A percentile compares a stretch with the other conserved stretches of the same genome.
phyloP scores from a whole-genome alignment of 2,329 filamentous ascomycete genomes.

The Anthostomella pinea region DNA sequence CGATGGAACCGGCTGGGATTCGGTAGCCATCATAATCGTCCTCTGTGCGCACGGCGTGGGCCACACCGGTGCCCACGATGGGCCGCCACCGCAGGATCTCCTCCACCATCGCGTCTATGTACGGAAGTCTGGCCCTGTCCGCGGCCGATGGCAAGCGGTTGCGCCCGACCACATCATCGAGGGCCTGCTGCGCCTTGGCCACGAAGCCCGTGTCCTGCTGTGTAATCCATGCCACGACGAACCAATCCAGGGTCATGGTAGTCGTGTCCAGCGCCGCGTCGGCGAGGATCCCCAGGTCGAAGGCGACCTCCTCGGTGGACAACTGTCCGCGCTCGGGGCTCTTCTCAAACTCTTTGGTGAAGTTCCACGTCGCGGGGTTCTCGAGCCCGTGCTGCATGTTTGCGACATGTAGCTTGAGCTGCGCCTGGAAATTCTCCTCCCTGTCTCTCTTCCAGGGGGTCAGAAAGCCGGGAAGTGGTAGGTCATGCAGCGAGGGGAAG shows the following conservation, averaged over 20 bases:
- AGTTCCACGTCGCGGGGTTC: conserved; percentile 31
- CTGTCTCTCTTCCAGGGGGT: conserved; percentile 35
- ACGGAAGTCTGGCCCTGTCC: no score
- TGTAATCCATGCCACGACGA: conserved; percentile 31
- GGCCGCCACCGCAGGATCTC: no score
- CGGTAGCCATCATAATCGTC: no score
- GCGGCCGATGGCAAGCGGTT: no score
- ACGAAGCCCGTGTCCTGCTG: conserved; percentile 19
- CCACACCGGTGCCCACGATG: no score
- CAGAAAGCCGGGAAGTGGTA: conserved; percentile 36
- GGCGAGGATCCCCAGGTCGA: conserved; percentile 30
- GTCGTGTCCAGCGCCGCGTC: conserved; percentile 32
- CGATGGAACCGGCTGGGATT: no score
- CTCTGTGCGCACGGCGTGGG: no score
- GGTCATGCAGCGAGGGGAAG: conserved; percentile 39
- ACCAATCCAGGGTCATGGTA: conserved; percentile 29
- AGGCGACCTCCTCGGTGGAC: conserved; percentile 30
- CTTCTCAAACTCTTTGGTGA: conserved; percentile 29
- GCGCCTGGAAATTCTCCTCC: conserved; percentile 27
- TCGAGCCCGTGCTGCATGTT: conserved; percentile 6
- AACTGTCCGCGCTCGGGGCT: conserved; percentile 20
- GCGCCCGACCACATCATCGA: conserved; percentile 41
- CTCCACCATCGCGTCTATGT: no score
- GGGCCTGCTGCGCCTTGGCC: conserved; percentile 37
- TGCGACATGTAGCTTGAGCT: conserved; percentile 15